Percentiles rank a stretch among this genome's conserved stretches.
phyloP scores from a whole-genome alignment of 225 moss, liverwort and hornwort genomes.

The Marchantia paleacea region DNA sequence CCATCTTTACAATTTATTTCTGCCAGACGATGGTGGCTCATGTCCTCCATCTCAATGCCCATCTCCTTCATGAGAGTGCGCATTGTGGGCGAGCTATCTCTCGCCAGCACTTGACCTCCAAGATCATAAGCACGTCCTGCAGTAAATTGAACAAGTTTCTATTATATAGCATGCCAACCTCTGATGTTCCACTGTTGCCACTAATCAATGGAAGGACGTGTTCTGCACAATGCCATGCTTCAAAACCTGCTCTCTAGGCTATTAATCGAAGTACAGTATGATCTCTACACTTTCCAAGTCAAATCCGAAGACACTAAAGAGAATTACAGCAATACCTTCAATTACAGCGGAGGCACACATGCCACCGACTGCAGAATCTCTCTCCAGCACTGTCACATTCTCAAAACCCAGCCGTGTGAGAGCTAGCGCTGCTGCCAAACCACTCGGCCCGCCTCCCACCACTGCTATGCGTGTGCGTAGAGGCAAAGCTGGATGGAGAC shows the following conservation, averaged over 20 bases:
- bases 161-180: background rate
- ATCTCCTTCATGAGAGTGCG: conserved; percentile 13
- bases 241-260: background rate
- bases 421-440: conserved; percentile 31
- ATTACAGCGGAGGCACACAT: conserved; percentile 35
- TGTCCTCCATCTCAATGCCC: conserved; percentile 30
- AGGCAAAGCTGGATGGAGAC: conserved; percentile 1
- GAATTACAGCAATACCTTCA: conserved; percentile 21
- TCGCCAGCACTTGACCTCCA: conserved; percentile 39
- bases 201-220: background rate
- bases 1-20: conserved; percentile 10
- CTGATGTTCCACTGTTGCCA: background rate
- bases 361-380: conserved; percentile 30
- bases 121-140: conserved; percentile 41
- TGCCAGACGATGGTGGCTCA: conserved; percentile 12
- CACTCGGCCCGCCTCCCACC: conserved; percentile 40
- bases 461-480: conserved; percentile 30
- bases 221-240: too few species aligned
- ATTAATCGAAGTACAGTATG: too few species aligned
- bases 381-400: conserved; percentile 37
- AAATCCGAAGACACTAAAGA: too few species aligned
- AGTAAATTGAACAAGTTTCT: background rate
- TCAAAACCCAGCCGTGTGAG: conserved; percentile 33
- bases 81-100: conserved; percentile 29
- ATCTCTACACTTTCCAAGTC: too few species aligned